Conservation (phyloP, 305 asterid species). For the Solanum chacoense region DNA sequence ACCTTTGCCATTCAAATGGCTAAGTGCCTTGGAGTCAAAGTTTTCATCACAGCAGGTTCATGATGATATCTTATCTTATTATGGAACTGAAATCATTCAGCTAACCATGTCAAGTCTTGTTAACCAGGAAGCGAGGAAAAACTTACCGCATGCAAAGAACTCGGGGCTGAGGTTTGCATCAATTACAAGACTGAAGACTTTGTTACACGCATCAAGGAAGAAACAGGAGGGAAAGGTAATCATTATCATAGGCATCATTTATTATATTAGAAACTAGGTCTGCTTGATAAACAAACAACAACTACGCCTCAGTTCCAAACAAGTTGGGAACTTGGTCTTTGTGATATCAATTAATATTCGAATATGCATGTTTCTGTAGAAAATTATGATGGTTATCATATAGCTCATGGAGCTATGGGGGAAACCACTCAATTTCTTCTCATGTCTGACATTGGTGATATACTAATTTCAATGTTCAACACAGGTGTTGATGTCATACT, state of each 20-base stretch:
- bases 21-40: constrained; percentile 57
- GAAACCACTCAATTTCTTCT: not conserved
- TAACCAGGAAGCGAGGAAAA: constrained; percentile 80
- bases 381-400: not conserved
- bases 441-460: not conserved
- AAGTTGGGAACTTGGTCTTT: not conserved
- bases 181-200: constrained; percentile 91
- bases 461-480: not conserved
- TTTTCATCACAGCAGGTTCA: constrained; percentile 88
- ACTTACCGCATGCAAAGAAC: constrained; percentile 77
- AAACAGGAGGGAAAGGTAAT: constrained; percentile 88
- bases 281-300: not conserved
- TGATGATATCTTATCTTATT: not conserved
- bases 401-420: not conserved
- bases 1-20: constrained; percentile 96
- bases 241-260: not conserved
- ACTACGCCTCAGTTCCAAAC: not conserved
- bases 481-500: constrained; percentile 90
- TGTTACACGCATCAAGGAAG: constrained; percentile 78
- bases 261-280: not conserved
- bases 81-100: not conserved
- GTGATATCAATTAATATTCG: not conserved
- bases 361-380: not conserved
- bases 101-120: not conserved
- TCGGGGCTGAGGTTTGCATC: constrained; percentile 94